Conservation (phyloP, 78 protist genomes). For the slime mould (Dictyostelium discoideum) region dicty_2.7 NC_007088.5:5799501-5800000, state of each 20-base stretch:
- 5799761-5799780: constrained; percentile 72
- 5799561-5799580: background rate
- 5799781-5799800: constrained; percentile 83
- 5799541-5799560: constrained; percentile 24
- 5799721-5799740: constrained; percentile 76
- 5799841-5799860: constrained; percentile 28
- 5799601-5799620: constrained; percentile 50
- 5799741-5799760: constrained; percentile 87
- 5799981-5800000: background rate
- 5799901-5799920: constrained; percentile 35
- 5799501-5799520: constrained; percentile 59
- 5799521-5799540: constrained; percentile 69
- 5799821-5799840: constrained; percentile 40
- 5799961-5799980: background rate
- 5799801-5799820: constrained; percentile 62
- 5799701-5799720: constrained; percentile 87
- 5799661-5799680: constrained; percentile 85
- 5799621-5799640: constrained; percentile 83
- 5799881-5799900: background rate
- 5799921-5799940: constrained; percentile 50
- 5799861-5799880: background rate
- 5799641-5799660: constrained; percentile 85
- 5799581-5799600: background rate
- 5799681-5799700: constrained; percentile 87
- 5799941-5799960: background rate